A percentile compares a stretch with the other conserved stretches of the same genome.
These are phyloP conservation scores for Ceratocystis variospora DNA, from an alignment of 2,329 filamentous ascomycete genomes.

Conservation along the genomic window DNA sequence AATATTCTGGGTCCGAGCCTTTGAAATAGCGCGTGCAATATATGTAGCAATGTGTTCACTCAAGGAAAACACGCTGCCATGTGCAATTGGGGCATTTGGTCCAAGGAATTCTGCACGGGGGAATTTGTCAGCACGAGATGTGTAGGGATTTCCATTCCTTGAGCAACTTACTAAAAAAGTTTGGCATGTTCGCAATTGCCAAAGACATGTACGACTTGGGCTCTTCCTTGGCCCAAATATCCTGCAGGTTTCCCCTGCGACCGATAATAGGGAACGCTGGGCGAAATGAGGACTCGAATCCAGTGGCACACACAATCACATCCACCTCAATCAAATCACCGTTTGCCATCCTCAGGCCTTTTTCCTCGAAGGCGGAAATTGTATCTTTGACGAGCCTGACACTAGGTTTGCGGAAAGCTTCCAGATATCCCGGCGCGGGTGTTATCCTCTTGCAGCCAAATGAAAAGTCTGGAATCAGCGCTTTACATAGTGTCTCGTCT, in stretches of 20 bases:
- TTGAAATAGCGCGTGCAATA: conserved; percentile 35
- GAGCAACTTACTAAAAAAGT: conserved; percentile 38
- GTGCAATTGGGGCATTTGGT: conserved; percentile 38
- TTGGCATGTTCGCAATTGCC: conserved; percentile 38
- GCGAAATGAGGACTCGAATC: conserved; percentile 40
- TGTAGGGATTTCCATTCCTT: not conserved
- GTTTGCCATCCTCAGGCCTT: conserved; percentile 35
- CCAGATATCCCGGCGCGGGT: conserved; percentile 37
- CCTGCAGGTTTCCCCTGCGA: conserved; percentile 37
- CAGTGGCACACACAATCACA: conserved; percentile 44
- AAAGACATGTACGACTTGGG: conserved; percentile 42
- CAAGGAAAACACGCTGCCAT: conserved; percentile 38
- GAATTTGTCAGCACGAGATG: not conserved
- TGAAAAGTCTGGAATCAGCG: conserved; percentile 37
- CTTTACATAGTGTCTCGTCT: conserved; percentile 36
- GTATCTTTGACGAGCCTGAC: conserved; percentile 34
- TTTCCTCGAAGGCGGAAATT: conserved; percentile 34
- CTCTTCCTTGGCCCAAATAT: conserved; percentile 31
- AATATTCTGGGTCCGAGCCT: conserved; percentile 39
- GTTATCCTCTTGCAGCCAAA: conserved; percentile 38
- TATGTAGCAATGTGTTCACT: conserved; percentile 40
- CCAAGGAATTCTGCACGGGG: conserved; percentile 33
- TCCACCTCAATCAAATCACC: conserved; percentile 40
- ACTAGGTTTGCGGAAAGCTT: conserved; percentile 33
- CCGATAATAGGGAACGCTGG: conserved; percentile 39